A percentile compares a stretch with the other conserved stretches of the same genome.
phyloP scores from a whole-genome alignment of 305 asterid species.

The Striga hermonthica region DNA sequence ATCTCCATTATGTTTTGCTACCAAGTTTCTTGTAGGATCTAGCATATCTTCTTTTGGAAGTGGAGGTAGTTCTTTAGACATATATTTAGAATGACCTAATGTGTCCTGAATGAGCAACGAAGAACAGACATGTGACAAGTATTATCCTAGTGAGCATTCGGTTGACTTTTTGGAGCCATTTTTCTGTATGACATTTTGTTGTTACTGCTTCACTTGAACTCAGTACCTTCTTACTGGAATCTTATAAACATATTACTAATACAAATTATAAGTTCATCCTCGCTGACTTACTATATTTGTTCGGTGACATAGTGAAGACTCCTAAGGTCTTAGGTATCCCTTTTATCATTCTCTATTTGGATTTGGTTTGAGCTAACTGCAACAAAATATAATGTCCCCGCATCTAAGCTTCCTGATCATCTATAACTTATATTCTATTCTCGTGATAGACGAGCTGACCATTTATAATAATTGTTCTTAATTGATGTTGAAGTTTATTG shows the following conservation, averaged over 20 bases:
- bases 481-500: conserved; percentile 10
- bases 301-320: conserved; percentile 9
- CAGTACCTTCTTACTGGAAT: not conserved
- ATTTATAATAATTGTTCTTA: conserved; percentile 20
- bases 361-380: conserved; percentile 21
- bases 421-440: conserved; percentile 8
- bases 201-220: not conserved
- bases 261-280: conserved; percentile 9
- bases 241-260: not conserved
- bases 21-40: conserved; percentile 6
- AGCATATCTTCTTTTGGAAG: conserved; percentile 9
- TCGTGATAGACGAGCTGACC: conserved; percentile 16
- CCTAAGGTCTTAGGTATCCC: conserved; percentile 5
- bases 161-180: no score
- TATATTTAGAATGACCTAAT: conserved; percentile 1
- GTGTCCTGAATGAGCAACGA: not conserved
- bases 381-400: conserved; percentile 23
- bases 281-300: conserved; percentile 15
- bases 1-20: not conserved
- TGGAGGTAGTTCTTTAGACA: conserved; percentile 19
- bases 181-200: not conserved
- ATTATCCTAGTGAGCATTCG: conserved; percentile 6
- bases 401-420: conserved; percentile 18
- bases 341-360: conserved; percentile 7
- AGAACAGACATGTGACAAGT: not conserved